A percentile compares a stretch with the other conserved stretches of the same genome.
Evolutionary conservation across 164 flowering plant species (phyloP).

Genomic region (Aristolochia fimbriata): DNA sequence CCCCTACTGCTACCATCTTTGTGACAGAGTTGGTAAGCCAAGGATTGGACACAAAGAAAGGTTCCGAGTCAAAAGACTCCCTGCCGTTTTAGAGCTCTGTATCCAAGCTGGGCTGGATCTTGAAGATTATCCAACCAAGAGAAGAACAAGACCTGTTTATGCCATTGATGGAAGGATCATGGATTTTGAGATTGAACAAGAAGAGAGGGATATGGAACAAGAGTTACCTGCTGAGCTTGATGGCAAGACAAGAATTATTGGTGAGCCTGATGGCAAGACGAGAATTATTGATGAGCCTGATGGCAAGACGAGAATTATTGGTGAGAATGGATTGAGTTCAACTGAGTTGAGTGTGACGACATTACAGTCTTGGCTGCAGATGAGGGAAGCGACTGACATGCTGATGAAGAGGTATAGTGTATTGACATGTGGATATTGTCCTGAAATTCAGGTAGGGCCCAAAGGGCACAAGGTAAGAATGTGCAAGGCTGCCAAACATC

Average conservation of each 20-base stretch:
- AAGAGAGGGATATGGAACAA: conserved; percentile 11
- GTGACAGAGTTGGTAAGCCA: conserved; percentile 70
- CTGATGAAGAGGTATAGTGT: conserved; percentile 65
- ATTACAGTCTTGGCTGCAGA: conserved; percentile 47
- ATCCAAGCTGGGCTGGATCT: conserved; percentile 83
- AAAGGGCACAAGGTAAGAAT: conserved; percentile 82
- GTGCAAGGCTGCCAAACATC: conserved; percentile 83
- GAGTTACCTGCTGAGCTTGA: too few relatives aligned
- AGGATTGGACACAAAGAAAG: conserved; percentile 70
- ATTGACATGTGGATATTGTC: conserved; percentile 70
- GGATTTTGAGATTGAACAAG: conserved; percentile 49
- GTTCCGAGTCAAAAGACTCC: conserved; percentile 30
- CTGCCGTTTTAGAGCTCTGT: conserved; percentile 82
- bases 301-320: neutral
- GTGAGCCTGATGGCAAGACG: too few relatives aligned
- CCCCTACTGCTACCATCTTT: conserved; percentile 67
- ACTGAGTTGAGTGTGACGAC: conserved; percentile 32
- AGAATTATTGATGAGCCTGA: too few relatives aligned
- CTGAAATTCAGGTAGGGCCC: conserved; percentile 81
- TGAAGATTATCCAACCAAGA: conserved; percentile 49
- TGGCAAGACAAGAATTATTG: too few relatives aligned
- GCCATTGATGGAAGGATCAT: conserved; percentile 71
- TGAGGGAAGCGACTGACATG: conserved; percentile 42
- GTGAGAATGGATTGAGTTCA: conserved; percentile 5
- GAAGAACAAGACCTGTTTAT: conserved; percentile 76